Evolutionary conservation across 305 asterid genomes (phyloP).

Genomic region (Fraxinus greggii): DNA sequence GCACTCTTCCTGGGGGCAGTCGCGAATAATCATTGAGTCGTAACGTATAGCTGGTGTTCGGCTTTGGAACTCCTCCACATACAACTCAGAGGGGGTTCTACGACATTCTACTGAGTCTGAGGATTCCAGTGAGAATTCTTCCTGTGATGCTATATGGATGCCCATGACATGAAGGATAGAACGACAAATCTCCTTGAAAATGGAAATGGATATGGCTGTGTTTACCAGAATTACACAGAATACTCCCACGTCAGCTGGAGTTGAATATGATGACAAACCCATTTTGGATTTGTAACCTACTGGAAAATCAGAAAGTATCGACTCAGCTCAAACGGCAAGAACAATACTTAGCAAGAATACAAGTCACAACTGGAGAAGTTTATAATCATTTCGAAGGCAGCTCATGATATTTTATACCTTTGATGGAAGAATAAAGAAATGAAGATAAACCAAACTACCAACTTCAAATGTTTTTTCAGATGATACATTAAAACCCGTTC

Average conservation of each 20-base stretch:
- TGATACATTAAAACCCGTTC: neutral
- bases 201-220: conserved; percentile 84
- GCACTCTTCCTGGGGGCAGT: conserved; percentile 56
- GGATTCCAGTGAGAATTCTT: conserved; percentile 59
- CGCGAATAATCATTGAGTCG: conserved; percentile 45
- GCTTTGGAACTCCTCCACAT: conserved; percentile 76
- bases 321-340: conserved; percentile 20
- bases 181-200: conserved; percentile 68
- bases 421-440: neutral
- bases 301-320: neutral
- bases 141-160: conserved; percentile 67
- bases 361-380: neutral
- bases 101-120: conserved; percentile 41
- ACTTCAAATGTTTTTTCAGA: neutral
- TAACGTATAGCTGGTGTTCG: conserved; percentile 57
- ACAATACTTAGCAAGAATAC: neutral
- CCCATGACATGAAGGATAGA: conserved; percentile 73
- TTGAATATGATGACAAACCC: conserved; percentile 82
- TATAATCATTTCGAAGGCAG: neutral
- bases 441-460: neutral
- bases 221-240: conserved; percentile 77
- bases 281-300: conserved; percentile 40
- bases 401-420: neutral
- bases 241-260: conserved; percentile 86
- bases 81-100: conserved; percentile 56